phyloP scores from a whole-genome alignment of 345 rosid genomes.

The Kandelia obovata region DNA sequence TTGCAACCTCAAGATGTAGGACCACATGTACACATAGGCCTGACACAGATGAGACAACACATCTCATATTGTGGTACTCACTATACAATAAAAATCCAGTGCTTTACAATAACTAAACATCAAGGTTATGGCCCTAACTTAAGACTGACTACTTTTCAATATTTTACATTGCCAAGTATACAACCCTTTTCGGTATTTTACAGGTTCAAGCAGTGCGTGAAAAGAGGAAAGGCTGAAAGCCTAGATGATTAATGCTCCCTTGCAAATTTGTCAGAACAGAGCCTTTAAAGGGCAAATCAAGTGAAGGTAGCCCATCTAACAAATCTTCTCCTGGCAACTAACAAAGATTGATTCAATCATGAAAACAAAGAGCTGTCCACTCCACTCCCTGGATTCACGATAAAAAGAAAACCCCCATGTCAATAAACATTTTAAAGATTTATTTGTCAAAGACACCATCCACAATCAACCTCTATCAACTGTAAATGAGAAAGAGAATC shows the following conservation, averaged over 20 bases:
- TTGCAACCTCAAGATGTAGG: not conserved
- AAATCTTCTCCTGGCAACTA: constrained; percentile 35
- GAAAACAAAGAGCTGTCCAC: constrained; percentile 40
- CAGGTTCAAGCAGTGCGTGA: constrained; percentile 17
- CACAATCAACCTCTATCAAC: constrained; percentile 20
- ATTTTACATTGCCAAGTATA: constrained; percentile 20
- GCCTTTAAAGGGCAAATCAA: constrained; percentile 25
- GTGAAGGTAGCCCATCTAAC: constrained; percentile 42
- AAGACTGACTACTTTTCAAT: constrained; percentile 13
- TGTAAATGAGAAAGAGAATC: constrained; percentile 14
- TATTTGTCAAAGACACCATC: constrained; percentile 23
- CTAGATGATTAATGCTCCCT: constrained; percentile 24
- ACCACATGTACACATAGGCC: not conserved
- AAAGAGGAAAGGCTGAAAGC: constrained; percentile 14
- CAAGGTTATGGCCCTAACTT: constrained; percentile 5
- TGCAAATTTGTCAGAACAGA: constrained; percentile 39
- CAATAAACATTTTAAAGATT: constrained; percentile 39
- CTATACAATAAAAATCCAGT: constrained; percentile 18
- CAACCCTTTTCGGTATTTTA: constrained; percentile 20
- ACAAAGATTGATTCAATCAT: constrained; percentile 36
- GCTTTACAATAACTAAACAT: constrained; percentile 18
- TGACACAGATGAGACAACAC: constrained; percentile 12
- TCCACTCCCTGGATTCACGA: constrained; percentile 49
- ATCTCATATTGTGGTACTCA: constrained; percentile 23
- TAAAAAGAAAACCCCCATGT: constrained; percentile 41